Percentiles rank a stretch among this genome's conserved stretches.
Conservation (phyloP, 306 rosid genomes). For the Trichosanthes cucumerina region DNA sequence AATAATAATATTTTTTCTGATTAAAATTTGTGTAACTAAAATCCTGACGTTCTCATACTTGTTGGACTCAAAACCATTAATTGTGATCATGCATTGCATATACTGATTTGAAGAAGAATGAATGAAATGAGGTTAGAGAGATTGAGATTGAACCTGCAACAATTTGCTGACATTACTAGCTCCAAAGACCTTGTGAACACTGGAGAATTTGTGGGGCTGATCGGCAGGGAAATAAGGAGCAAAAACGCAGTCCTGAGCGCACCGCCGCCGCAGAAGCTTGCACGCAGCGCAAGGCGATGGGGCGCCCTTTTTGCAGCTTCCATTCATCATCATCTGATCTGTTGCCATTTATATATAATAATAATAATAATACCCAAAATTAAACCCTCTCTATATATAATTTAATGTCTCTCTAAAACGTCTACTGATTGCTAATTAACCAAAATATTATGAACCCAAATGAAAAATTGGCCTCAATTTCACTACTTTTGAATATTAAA, state of each 20-base stretch:
- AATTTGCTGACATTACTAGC: conserved; percentile 10
- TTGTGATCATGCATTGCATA: too few species aligned
- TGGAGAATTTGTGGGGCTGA: conserved; percentile 2
- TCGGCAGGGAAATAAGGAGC: neutral
- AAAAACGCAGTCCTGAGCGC: neutral
- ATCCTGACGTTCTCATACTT: too few species aligned
- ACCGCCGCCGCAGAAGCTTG: conserved; percentile 6
- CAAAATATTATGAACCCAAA: too few species aligned
- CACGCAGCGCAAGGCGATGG: conserved; percentile 6
- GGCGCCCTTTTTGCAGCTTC: neutral
- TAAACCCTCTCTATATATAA: too few species aligned
- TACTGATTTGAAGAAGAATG: neutral
- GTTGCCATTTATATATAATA: neutral
- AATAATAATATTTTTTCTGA: too few species aligned
- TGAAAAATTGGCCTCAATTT: too few species aligned
- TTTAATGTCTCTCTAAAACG: too few species aligned
- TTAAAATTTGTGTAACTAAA: too few species aligned
- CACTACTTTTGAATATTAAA: neutral
- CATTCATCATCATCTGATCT: neutral
- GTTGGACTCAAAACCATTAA: too few species aligned
- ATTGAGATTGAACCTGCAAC: neutral
- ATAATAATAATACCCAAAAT: too few species aligned
- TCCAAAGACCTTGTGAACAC: conserved; percentile 5
- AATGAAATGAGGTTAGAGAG: neutral
- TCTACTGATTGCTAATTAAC: neutral